Evolutionary conservation across 768 basidiomycete species (phyloP), one percentile per base, ranked within the genome.

Genomic region (Auricularia sp.): DNA sequence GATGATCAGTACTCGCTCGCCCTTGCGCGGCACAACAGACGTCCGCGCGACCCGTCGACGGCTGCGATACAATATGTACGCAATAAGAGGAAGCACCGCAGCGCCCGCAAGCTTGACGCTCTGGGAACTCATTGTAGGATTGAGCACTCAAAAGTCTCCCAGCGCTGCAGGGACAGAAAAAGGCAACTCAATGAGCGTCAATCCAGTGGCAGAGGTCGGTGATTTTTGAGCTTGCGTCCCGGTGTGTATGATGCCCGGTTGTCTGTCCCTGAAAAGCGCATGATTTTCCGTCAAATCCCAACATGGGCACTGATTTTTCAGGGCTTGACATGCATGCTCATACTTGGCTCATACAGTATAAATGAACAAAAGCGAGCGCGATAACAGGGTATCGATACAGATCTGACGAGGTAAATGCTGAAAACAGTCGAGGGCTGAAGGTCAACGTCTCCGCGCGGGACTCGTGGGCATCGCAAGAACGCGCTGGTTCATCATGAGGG

Each of bases 1-100:
- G 6, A 97, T 73, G 60, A 97, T 77, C 1, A 97, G 72, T 5
- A 94, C 87, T 0, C 91, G 84, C 71, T 96, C 93, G 2, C 77
- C 66, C 1, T 63, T 63, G n/a, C 72, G 76, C 7, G 77, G 70
- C 7, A 88, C 56, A 18, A 59, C 47, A 1, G 47, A 51, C 11
- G 18, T 18, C 18, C 47, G 47, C 6, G 18, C 21, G 18, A 18
- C 47, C 10, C 47, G 14, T 16, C 47, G 8, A 16, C 47, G 47
- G 47, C 47, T 51, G 18, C 47, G 14, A 18, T 51, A 21, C 16
- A 51, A 18, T 18, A 51, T 5, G 47, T 51, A 51, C 6, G 21
- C 47, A 5, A 51, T 18, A 8, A 51, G 21, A 21, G 47, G 47
- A 51, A 51, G 47, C 47, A 21, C 47, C 6, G 47, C 47, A 6